Conservation (phyloP, 352 stramenopile genomes). For the Phytophthora macrochlamydospora region DNA sequence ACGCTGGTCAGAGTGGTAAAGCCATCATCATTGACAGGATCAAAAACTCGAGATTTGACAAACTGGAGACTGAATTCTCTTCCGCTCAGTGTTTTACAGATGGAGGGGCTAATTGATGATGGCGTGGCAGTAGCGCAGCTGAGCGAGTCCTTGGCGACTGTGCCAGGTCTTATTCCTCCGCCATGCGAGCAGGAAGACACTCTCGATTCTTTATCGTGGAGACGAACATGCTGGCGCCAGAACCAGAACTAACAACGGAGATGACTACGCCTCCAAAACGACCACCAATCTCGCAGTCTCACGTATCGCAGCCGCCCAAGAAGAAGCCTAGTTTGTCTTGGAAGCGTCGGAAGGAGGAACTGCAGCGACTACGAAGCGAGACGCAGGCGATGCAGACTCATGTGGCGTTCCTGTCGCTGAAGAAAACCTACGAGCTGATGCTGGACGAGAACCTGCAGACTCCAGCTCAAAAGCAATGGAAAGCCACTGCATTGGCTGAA, state of each 20-base stretch:
- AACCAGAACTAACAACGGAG: neutral
- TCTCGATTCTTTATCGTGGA: slow-evolving; percentile 6
- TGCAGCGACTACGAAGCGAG: slow-evolving; percentile 25
- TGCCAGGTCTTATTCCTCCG: neutral
- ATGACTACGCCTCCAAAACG: neutral
- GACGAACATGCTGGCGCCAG: slow-evolving; percentile 15
- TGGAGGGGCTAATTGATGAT: slow-evolving; percentile 1
- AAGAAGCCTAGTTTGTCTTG: slow-evolving; percentile 39
- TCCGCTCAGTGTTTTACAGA: neutral
- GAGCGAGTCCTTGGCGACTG: slow-evolving; percentile 1
- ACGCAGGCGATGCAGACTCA: slow-evolving; percentile 35
- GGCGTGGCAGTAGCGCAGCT: slow-evolving; percentile 14
- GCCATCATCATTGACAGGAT: too few relatives aligned
- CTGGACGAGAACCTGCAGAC: slow-evolving; percentile 8
- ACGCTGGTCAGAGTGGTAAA: too few relatives aligned
- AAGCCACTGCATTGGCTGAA: slow-evolving; percentile 9
- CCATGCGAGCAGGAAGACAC: slow-evolving; percentile 3
- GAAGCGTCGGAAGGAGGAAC: slow-evolving; percentile 43
- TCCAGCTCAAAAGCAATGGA: slow-evolving; percentile 12
- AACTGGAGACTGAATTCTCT: neutral
- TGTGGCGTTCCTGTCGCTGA: slow-evolving; percentile 30
- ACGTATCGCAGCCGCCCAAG: neutral
- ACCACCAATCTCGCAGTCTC: neutral
- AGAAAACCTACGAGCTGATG: slow-evolving; percentile 7
- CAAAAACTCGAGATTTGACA: neutral